Evolutionary conservation across 768 basidiomycete genomes (phyloP).

Genomic region (Imleria badia): DNA sequence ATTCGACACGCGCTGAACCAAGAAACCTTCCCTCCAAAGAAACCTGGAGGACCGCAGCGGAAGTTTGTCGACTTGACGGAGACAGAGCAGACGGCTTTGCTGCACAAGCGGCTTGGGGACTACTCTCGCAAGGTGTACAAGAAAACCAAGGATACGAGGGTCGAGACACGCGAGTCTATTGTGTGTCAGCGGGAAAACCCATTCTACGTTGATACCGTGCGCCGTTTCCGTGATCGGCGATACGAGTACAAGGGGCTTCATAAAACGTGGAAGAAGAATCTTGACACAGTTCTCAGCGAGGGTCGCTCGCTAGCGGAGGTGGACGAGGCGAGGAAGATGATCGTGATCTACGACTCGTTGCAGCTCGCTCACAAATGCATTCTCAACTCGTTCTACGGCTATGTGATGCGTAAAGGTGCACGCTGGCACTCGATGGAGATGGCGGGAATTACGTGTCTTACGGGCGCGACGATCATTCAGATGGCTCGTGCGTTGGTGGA

Average conservation of each 20-base stretch:
- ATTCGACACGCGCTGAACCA: slow-evolving; percentile 95
- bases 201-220: slow-evolving; percentile 98
- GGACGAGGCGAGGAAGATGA: slow-evolving; percentile 98
- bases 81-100: slow-evolving; percentile 84
- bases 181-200: slow-evolving; percentile 98
- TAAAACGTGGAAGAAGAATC: slow-evolving; percentile 99
- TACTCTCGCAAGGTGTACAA: slow-evolving; percentile 99
- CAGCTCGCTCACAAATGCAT: slow-evolving; percentile 99
- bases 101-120: slow-evolving; percentile 97
- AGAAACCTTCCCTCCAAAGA: slow-evolving; percentile 85
- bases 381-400: slow-evolving; percentile 99
- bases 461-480: slow-evolving; percentile 97
- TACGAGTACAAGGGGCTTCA: slow-evolving; percentile 99
- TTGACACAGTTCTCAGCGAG: slow-evolving; percentile 70
- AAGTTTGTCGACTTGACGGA: slow-evolving; percentile 81
- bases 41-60: slow-evolving; percentile 68
- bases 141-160: slow-evolving; percentile 96
- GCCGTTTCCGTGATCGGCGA: slow-evolving; percentile 93
- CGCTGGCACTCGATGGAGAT: slow-evolving; percentile 99
- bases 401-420: slow-evolving; percentile 99
- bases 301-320: slow-evolving; percentile 79
- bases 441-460: slow-evolving; percentile 98
- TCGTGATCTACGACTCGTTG: slow-evolving; percentile 96
- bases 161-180: slow-evolving; percentile 91
- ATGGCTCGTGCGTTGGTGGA: slow-evolving; percentile 98